These are phyloP conservation scores for Cydonia oblonga DNA, from an alignment of 331 rosid species.

Conservation along the genomic window DNA sequence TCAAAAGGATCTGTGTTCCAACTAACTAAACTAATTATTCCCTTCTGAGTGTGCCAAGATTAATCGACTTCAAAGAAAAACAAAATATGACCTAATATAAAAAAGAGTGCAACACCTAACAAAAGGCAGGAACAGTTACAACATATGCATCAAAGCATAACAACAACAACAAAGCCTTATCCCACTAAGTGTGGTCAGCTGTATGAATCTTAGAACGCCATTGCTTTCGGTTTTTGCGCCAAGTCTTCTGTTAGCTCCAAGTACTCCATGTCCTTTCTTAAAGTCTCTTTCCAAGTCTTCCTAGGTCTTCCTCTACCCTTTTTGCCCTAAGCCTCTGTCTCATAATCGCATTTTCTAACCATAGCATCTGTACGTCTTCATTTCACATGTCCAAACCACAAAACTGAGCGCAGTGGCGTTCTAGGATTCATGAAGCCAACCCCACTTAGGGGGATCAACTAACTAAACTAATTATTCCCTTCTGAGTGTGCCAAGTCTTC, in stretches of 20 bases:
- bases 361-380: accelerated
- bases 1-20: not conserved
- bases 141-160: not conserved
- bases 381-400: too few species aligned
- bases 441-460: not conserved
- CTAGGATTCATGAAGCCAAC: too few species aligned
- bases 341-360: accelerated
- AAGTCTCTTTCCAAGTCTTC: too few species aligned
- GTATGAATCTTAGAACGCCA: too few species aligned
- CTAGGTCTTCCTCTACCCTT: too few species aligned
- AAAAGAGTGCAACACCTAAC: not conserved
- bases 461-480: not conserved
- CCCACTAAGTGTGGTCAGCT: too few species aligned
- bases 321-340: not conserved
- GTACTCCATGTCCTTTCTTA: too few species aligned
- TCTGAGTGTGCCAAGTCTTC: not conserved
- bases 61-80: not conserved
- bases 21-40: not conserved
- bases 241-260: too few species aligned
- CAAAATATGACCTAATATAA: not conserved
- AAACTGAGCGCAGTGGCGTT: too few species aligned
- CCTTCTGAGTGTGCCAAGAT: not conserved
- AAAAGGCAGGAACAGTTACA: not conserved
- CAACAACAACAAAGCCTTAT: too few species aligned
- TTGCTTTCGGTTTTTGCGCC: too few species aligned